Conservation (phyloP, 2,329 filamentous ascomycete species). For the Fusarium gaditjirri region DNA sequence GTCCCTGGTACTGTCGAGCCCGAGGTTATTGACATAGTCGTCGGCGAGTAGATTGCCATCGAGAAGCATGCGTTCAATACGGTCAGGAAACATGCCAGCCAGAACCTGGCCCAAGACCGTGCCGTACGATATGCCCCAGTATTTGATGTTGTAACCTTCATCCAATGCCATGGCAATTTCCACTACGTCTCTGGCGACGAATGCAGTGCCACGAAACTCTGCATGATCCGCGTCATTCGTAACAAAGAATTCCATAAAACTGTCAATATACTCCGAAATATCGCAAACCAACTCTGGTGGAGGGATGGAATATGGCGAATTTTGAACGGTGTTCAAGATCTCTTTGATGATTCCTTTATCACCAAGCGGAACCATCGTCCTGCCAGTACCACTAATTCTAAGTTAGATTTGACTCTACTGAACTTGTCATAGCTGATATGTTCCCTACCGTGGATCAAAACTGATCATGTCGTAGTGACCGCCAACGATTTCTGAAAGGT, state of each 20-base stretch:
- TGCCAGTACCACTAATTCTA: not conserved
- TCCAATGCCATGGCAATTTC: slow-evolving; percentile 49
- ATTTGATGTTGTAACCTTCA: slow-evolving; percentile 48
- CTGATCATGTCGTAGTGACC: not conserved
- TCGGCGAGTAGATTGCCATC: slow-evolving; percentile 25
- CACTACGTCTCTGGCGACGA: slow-evolving; percentile 50
- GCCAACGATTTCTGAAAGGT: not conserved
- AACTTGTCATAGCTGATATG: rapidly evolving
- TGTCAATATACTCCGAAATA: not conserved
- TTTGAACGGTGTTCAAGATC: not conserved
- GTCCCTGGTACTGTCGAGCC: rapidly evolving
- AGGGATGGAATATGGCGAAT: no score
- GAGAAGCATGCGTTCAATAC: slow-evolving; percentile 32
- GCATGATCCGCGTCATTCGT: no score
- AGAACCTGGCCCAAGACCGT: slow-evolving; percentile 32
- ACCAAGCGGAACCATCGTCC: not conserved
- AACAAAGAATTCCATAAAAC: not conserved
- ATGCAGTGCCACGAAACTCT: not conserved
- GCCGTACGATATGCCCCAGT: slow-evolving; percentile 47
- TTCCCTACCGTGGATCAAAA: not conserved
- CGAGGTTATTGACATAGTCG: not conserved
- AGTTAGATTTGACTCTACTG: not conserved
- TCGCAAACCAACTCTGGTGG: not conserved
- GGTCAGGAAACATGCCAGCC: slow-evolving; percentile 38
- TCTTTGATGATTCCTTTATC: rapidly evolving